Conservation (phyloP, 768 basidiomycete genomes). For the Xerocomus potaroensis region DNA sequence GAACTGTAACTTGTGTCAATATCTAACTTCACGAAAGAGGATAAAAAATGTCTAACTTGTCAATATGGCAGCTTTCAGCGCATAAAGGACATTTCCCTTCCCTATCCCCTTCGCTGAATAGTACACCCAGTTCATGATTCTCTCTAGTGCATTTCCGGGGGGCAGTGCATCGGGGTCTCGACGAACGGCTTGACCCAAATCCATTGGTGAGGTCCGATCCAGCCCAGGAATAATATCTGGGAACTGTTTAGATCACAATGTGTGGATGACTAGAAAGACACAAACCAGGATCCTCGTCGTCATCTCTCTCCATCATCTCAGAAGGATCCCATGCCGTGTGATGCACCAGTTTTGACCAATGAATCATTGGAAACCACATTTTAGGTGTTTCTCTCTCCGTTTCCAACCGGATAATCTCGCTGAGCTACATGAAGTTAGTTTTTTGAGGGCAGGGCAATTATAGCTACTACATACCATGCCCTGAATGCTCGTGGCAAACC, state of each 20-base stretch:
- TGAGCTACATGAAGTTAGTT: slow-evolving; percentile 40
- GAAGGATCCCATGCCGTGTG: slow-evolving; percentile 45
- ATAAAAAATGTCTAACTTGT: slow-evolving; percentile 39
- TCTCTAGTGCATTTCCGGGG: slow-evolving; percentile 57
- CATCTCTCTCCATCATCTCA: slow-evolving; percentile 42
- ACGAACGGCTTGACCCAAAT: slow-evolving; percentile 52
- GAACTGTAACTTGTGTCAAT: slow-evolving; percentile 34
- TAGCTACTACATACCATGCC: slow-evolving; percentile 30
- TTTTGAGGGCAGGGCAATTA: neutral
- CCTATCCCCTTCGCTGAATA: slow-evolving; percentile 36
- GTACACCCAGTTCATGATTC: slow-evolving; percentile 44
- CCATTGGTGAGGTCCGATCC: slow-evolving; percentile 36
- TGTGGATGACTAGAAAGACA: neutral
- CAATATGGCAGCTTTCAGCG: slow-evolving; percentile 65
- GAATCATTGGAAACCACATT: slow-evolving; percentile 55
- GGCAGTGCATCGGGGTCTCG: slow-evolving; percentile 76
- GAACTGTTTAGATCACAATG: neutral
- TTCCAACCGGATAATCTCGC: slow-evolving; percentile 55
- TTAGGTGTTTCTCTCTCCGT: slow-evolving; percentile 35
- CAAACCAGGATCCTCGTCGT: slow-evolving; percentile 66
- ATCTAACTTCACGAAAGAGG: neutral
- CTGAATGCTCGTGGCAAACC: slow-evolving; percentile 31
- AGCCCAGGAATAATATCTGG: slow-evolving; percentile 57
- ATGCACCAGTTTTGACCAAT: slow-evolving; percentile 32
- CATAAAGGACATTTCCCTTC: slow-evolving; percentile 62